Evolutionary conservation across 805 yeast species (phyloP).

Genomic region (Candida railenensis): DNA sequence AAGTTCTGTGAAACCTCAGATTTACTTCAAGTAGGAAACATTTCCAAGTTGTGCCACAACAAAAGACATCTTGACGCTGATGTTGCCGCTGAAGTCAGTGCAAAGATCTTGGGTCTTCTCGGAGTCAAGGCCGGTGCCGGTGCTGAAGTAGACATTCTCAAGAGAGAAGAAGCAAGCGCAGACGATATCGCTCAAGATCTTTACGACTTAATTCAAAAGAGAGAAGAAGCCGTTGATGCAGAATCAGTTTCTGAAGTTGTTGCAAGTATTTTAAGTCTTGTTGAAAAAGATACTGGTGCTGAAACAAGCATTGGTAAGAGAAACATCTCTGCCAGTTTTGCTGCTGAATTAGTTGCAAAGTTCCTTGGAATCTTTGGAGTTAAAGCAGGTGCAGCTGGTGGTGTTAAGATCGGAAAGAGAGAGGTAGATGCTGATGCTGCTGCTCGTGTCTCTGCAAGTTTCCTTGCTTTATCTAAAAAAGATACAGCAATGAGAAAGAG

Average conservation of each 20-base stretch:
- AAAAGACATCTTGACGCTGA: slow-evolving; percentile 11
- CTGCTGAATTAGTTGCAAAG: slow-evolving; percentile 9
- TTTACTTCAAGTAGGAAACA: slow-evolving; percentile 12
- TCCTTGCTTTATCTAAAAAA: not conserved
- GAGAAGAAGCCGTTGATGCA: slow-evolving; percentile 5
- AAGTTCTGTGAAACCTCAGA: slow-evolving; percentile 9
- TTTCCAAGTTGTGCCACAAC: not conserved
- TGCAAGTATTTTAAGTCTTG: slow-evolving; percentile 13
- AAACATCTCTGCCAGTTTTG: slow-evolving; percentile 7
- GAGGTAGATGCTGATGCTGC: slow-evolving; percentile 9
- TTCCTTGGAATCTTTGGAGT: slow-evolving; percentile 10
- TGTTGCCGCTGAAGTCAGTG: slow-evolving; percentile 9
- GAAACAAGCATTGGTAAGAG: slow-evolving; percentile 12
- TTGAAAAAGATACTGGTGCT: slow-evolving; percentile 8
- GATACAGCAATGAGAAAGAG: slow-evolving; percentile 8
- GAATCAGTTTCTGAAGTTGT: slow-evolving; percentile 12
- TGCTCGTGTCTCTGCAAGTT: slow-evolving; percentile 8
- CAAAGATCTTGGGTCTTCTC: slow-evolving; percentile 9
- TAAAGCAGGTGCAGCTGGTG: slow-evolving; percentile 13
- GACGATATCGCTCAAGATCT: not conserved
- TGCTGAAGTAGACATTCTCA: slow-evolving; percentile 8
- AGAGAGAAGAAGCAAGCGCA: slow-evolving; percentile 8
- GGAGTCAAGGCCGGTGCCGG: slow-evolving; percentile 8
- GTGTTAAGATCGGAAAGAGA: slow-evolving; percentile 3
- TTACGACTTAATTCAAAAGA: not conserved